A percentile compares a stretch with the other conserved stretches of the same genome.
Evolutionary conservation across 1,284 basidiomycete genomes (phyloP).

Genomic region (Moniliella sp.): DNA sequence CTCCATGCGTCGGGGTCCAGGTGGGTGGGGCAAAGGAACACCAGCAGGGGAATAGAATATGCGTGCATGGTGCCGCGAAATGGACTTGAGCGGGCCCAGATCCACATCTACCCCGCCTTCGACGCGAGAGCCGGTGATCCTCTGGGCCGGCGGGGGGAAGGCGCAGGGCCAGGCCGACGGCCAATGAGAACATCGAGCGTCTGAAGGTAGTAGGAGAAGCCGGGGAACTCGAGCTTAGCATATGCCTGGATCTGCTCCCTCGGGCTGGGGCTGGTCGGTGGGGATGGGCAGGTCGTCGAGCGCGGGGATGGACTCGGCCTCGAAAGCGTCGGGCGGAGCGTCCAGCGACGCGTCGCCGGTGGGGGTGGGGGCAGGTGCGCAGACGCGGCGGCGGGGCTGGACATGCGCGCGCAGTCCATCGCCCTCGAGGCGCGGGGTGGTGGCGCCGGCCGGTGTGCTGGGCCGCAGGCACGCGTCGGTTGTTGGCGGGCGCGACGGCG

Average conservation of each 20-base stretch:
- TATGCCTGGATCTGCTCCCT: slow-evolving; percentile 52
- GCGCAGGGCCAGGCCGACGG: slow-evolving; percentile 36
- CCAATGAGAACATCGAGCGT: slow-evolving; percentile 52
- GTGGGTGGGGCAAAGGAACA: neutral
- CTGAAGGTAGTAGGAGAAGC: slow-evolving; percentile 67
- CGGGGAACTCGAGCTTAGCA: slow-evolving; percentile 73
- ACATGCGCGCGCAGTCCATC: too few relatives aligned
- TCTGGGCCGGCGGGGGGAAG: slow-evolving; percentile 4
- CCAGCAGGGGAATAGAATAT: slow-evolving; percentile 43
- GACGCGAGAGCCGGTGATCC: slow-evolving; percentile 13
- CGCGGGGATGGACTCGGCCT: too few relatives aligned
- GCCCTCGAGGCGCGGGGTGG: too few relatives aligned
- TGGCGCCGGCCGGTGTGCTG: too few relatives aligned
- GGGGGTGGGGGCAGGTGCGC: too few relatives aligned
- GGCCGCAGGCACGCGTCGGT: too few relatives aligned
- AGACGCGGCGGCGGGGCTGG: too few relatives aligned
- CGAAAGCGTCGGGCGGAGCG: too few relatives aligned
- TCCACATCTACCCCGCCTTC: slow-evolving; percentile 52
- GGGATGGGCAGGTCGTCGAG: too few relatives aligned
- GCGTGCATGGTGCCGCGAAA: slow-evolving; percentile 80
- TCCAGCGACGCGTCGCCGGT: too few relatives aligned
- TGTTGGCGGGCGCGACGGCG: too few relatives aligned
- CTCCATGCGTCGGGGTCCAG: neutral
- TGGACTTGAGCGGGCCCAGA: slow-evolving; percentile 82
- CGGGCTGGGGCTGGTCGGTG: too few relatives aligned